These are phyloP conservation scores for Mesotaenium endlicherianum DNA, from an alignment of 139 green algal genomes.

Conservation along the genomic window DNA sequence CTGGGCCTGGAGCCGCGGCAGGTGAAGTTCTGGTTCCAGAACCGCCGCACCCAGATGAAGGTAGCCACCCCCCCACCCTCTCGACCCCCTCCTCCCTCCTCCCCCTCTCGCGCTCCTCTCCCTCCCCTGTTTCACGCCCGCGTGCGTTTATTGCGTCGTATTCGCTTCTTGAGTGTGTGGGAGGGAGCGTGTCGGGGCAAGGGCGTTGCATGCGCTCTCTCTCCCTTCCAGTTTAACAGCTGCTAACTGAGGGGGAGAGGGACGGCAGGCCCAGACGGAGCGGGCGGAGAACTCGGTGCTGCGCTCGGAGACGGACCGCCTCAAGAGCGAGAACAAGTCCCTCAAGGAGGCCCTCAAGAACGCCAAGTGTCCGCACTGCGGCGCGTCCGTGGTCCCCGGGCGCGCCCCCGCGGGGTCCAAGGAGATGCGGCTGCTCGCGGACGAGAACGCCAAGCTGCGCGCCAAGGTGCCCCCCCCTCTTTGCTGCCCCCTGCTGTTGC, in stretches of 20 bases:
- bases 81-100: background rate
- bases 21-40: slow-evolving; percentile 52
- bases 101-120: background rate
- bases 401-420: background rate
- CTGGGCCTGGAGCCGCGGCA: slow-evolving; percentile 36
- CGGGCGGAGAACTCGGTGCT: slow-evolving; percentile 23
- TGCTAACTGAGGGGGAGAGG: background rate
- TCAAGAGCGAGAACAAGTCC: background rate
- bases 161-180: no score
- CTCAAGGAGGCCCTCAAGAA: slow-evolving; percentile 1
- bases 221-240: no score
- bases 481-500: no score
- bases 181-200: background rate
- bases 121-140: background rate
- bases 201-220: background rate
- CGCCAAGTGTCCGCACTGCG: slow-evolving; percentile 10
- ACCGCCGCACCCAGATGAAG: slow-evolving; percentile 42
- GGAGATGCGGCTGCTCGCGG: background rate
- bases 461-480: slow-evolving; percentile 16
- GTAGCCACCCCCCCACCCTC: background rate
- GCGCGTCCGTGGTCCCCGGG: background rate
- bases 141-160: background rate
- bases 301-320: slow-evolving; percentile 24
- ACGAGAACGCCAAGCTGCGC: slow-evolving; percentile 8
- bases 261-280: slow-evolving; percentile 22